Conservation (phyloP, 768 basidiomycete genomes). For the Amanita thiersii region DNA sequence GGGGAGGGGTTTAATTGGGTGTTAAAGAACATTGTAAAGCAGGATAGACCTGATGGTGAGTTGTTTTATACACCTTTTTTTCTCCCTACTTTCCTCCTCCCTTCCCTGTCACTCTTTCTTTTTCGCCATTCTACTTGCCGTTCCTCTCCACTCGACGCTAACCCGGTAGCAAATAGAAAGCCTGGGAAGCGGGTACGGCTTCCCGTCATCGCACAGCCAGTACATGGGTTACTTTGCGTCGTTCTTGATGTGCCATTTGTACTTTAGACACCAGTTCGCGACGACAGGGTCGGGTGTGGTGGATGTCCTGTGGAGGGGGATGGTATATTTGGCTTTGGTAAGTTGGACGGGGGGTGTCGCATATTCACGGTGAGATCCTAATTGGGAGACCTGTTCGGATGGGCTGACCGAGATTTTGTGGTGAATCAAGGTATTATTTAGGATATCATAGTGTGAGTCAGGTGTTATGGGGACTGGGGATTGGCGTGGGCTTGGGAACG, state of each 20-base stretch:
- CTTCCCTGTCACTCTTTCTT: no score
- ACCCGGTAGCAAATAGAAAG: conserved; percentile 27
- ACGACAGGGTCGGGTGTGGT: conserved; percentile 41
- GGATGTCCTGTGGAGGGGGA: conserved; percentile 40
- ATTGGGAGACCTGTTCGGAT: background rate
- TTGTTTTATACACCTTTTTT: conserved; percentile 5
- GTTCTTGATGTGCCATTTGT: conserved; percentile 68
- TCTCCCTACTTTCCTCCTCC: conserved; percentile 1
- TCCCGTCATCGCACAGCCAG: conserved; percentile 85
- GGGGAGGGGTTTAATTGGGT: conserved; percentile 66
- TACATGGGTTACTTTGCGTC: conserved; percentile 85
- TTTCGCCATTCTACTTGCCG: no score
- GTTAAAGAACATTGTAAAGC: conserved; percentile 58
- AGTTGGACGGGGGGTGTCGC: conserved; percentile 61
- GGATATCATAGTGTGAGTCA: conserved; percentile 70
- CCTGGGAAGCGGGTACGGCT: conserved; percentile 70
- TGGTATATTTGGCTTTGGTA: conserved; percentile 41
- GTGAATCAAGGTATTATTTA: conserved; percentile 46
- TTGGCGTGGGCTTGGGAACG: conserved; percentile 51
- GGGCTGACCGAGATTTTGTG: background rate
- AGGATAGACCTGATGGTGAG: conserved; percentile 62
- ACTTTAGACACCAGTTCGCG: conserved; percentile 57
- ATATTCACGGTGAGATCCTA: conserved; percentile 57
- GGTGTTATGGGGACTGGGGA: conserved; percentile 64
- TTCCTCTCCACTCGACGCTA: background rate